Base-by-base conservation (phyloP, 768 basidiomycete species). In the Pleurotus ostreatus region DNA sequence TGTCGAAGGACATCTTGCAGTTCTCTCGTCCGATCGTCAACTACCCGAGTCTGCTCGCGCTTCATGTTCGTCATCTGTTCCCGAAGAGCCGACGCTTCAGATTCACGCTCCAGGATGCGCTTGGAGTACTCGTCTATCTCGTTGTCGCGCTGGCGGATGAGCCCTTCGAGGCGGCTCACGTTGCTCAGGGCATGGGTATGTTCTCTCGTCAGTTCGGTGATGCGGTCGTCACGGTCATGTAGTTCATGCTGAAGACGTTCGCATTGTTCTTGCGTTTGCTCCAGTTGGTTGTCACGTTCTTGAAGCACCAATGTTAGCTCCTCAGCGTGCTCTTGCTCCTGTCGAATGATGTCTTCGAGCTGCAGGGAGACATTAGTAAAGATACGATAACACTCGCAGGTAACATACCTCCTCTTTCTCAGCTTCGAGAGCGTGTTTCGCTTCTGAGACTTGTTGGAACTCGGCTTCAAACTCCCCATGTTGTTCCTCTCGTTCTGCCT, bases 401-500 rank as follows among this genome's bases (percentile, higher is more conserved):
- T 26, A 40, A 63, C 73, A 23, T 63, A 86, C 84, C 77, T 82
- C 74, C 3, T 74, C 75, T 13, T 73, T 76, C 63, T 86, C 83
- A 60, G 75, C 78, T 64, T 86, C 83, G 12, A 84, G 63, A 13
- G 72, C 74, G 37, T 84, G 82, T 62, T 78, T 83, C 26, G 72
- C 66, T 3, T 72, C 70, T 74, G 75, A 80, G 2, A 79, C 61
- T 55, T 83, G 81, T 46, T 84, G 77, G 16, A 84, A 57, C 55
- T 86, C 78, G 22, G 66, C 68, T 59, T 88, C 84, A 1, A 87
- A 67, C 55, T 85, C 82, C 20, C 67, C 69, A 60, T 74, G 80
- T 66, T 71, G 77, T 62, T 79, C 81, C 64, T 86, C 85, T 77
- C 78, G 83, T 51, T 85, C 82, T 11, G 67, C 58, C 56, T 86